Evolutionary conservation across 352 stramenopile genomes (phyloP).

Genomic region (Pythium scleroteichum): DNA sequence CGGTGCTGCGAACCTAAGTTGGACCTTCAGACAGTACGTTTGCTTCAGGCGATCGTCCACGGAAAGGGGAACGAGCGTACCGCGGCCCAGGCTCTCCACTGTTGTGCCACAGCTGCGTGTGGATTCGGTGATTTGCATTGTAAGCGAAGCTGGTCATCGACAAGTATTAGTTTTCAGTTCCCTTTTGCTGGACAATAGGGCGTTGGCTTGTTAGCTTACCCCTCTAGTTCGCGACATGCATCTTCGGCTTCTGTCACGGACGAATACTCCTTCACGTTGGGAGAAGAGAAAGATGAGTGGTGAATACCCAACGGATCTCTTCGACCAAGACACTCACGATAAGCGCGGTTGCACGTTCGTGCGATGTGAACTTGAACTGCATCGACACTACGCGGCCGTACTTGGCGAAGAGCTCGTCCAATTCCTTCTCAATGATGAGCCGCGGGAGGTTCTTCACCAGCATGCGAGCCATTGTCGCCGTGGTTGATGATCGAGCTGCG

Average conservation of each 20-base stretch:
- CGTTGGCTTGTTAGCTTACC: too few species aligned
- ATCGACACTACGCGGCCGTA: slow-evolving; percentile 48
- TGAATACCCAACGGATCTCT: neutral
- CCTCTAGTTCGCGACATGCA: slow-evolving; percentile 58
- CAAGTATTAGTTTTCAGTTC: too few species aligned
- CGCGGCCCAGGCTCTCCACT: slow-evolving; percentile 1
- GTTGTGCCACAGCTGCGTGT: slow-evolving; percentile 8
- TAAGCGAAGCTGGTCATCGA: slow-evolving; percentile 7
- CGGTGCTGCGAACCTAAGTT: slow-evolving; percentile 49
- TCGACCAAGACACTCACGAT: slow-evolving; percentile 39
- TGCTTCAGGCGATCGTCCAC: too few species aligned
- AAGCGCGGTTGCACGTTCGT: slow-evolving; percentile 52
- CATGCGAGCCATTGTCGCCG: slow-evolving; percentile 8
- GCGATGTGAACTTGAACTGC: slow-evolving; percentile 56
- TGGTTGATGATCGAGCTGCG: too few species aligned
- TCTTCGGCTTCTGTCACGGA: slow-evolving; percentile 53
- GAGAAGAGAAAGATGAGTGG: neutral
- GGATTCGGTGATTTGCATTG: slow-evolving; percentile 48
- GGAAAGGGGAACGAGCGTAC: slow-evolving; percentile 7
- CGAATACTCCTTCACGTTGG: slow-evolving; percentile 49
- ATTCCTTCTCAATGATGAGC: slow-evolving; percentile 52
- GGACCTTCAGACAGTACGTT: too few species aligned
- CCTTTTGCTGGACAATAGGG: too few species aligned
- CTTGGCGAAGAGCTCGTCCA: slow-evolving; percentile 55
- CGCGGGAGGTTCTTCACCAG: slow-evolving; percentile 63